Conservation (phyloP, 2,329 filamentous ascomycete genomes). For the Stemphylium beticola region DNA sequence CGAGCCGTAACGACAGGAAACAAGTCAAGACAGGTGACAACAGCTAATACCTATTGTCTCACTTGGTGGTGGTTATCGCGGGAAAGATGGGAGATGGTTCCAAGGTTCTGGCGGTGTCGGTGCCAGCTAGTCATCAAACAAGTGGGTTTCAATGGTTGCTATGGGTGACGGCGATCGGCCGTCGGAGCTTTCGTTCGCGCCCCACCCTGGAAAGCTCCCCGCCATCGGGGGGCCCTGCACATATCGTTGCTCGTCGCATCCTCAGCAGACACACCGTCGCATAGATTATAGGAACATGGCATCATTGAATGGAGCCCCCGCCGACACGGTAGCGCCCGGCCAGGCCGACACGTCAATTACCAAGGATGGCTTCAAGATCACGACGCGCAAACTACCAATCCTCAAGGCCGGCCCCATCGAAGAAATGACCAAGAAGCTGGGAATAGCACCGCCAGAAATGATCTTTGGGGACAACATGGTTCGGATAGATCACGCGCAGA, state of each 20-base stretch:
- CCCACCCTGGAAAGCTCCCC: conserved; percentile 5
- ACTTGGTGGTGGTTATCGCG: conserved; percentile 13
- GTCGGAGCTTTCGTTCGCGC: conserved; percentile 7
- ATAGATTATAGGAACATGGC: conserved; percentile 21
- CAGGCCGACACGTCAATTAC: conserved; percentile 46
- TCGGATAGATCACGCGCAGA: conserved; percentile 72
- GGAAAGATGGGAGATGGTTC: conserved; percentile 14
- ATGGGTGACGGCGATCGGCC: conserved; percentile 19
- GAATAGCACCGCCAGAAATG: conserved; percentile 95
- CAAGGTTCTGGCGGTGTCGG: conserved; percentile 7
- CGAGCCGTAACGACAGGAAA: conserved; percentile 18
- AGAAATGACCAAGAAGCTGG: conserved; percentile 76
- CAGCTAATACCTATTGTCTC: conserved; percentile 16
- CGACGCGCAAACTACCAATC: conserved; percentile 89
- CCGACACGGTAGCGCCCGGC: conserved; percentile 42
- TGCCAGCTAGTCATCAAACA: conserved; percentile 21
- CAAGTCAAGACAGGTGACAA: conserved; percentile 15
- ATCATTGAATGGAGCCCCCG: conserved; percentile 40
- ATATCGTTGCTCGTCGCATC: neutral
- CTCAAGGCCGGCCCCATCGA: conserved; percentile 91
- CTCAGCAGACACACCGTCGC: neutral
- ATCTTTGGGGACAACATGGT: conserved; percentile 97
- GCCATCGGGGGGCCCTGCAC: conserved; percentile 18
- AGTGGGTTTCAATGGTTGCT: conserved; percentile 16
- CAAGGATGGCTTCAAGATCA: conserved; percentile 69